phyloP scores from a whole-genome alignment of 441 rosid genomes.

The Omphalea diandra region DNA sequence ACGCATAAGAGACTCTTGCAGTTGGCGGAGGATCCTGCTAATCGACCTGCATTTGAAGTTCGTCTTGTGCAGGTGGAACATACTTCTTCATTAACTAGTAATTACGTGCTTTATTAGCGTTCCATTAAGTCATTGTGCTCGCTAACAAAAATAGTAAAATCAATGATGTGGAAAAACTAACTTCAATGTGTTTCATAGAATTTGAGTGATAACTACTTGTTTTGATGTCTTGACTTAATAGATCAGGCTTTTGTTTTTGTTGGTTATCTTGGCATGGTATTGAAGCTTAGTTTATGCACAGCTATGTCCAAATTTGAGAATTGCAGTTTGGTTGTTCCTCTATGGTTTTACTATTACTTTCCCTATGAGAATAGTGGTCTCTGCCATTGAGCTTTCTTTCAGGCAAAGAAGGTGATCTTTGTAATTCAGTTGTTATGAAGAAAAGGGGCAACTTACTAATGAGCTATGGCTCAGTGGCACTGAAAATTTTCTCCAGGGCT shows the following conservation, averaged over 20 bases:
- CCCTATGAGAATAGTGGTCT: neutral
- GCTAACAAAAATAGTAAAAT: neutral
- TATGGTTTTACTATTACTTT: neutral
- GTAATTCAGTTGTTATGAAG: neutral
- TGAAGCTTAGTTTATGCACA: neutral
- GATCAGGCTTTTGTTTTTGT: neutral
- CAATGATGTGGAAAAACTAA: neutral
- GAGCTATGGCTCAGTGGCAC: too few relatives aligned
- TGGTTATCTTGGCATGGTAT: neutral
- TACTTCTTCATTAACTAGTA: neutral
- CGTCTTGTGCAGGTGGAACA: constrained; percentile 83
- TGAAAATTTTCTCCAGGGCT: too few relatives aligned
- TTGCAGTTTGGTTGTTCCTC: neutral
- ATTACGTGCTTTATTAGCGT: neutral
- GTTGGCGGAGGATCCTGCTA: constrained; percentile 76
- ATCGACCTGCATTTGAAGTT: constrained; percentile 79
- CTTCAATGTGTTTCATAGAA: constrained; percentile 1
- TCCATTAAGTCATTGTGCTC: neutral
- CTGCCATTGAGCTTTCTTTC: neutral
- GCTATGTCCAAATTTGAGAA: neutral
- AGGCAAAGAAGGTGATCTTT: neutral
- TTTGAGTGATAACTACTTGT: neutral
- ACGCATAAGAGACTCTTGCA: constrained; percentile 69
- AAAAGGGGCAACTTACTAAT: neutral
- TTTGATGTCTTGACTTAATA: constrained; percentile 3